phyloP scores from a whole-genome alignment of 202 grass and related monocot species.

The Dendrocalamus latiflorus region DNA sequence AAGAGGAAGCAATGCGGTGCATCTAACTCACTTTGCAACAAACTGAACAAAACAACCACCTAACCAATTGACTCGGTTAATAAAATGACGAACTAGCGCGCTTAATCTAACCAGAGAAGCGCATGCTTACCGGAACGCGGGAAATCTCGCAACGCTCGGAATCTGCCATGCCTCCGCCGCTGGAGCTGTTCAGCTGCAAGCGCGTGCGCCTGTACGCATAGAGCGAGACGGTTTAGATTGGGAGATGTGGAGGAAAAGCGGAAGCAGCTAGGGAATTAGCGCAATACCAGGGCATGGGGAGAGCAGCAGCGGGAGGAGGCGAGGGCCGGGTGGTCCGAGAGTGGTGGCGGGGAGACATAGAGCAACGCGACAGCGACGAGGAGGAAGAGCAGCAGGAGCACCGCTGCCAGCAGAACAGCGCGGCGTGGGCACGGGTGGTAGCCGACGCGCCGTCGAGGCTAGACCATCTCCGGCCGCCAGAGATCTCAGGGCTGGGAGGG shows the following conservation, averaged over 20 bases:
- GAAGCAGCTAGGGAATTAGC: slow-evolving; percentile 1
- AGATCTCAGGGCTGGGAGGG: slow-evolving; percentile 22
- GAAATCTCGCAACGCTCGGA: slow-evolving; percentile 23
- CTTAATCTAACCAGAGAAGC: slow-evolving; percentile 8
- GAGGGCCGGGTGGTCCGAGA: slow-evolving; percentile 52
- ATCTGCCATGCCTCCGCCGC: neutral
- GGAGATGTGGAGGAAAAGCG: neutral
- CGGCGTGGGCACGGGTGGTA: slow-evolving; percentile 39
- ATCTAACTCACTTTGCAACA: neutral
- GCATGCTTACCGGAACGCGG: slow-evolving; percentile 38
- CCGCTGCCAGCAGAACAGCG: slow-evolving; percentile 33
- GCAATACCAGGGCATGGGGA: slow-evolving; percentile 21
- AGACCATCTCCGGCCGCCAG: slow-evolving; percentile 47
- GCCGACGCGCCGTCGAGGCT: slow-evolving; percentile 50
- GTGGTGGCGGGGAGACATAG: slow-evolving; percentile 57
- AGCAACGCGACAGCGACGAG: slow-evolving; percentile 47
- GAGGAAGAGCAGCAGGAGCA: slow-evolving; percentile 45
- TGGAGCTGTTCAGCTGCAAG: slow-evolving; percentile 37
- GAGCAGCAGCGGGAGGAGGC: slow-evolving; percentile 19
- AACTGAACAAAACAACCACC: neutral
- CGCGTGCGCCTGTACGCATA: neutral
- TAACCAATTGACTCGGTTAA: neutral
- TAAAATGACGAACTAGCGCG: neutral
- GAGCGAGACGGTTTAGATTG: slow-evolving; percentile 25
- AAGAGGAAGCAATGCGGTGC: neutral